Percentiles rank a stretch among this genome's conserved stretches.
These are phyloP conservation scores for Tricholoma matsutake DNA, from an alignment of 768 basidiomycete genomes.

Conservation along the genomic window DNA sequence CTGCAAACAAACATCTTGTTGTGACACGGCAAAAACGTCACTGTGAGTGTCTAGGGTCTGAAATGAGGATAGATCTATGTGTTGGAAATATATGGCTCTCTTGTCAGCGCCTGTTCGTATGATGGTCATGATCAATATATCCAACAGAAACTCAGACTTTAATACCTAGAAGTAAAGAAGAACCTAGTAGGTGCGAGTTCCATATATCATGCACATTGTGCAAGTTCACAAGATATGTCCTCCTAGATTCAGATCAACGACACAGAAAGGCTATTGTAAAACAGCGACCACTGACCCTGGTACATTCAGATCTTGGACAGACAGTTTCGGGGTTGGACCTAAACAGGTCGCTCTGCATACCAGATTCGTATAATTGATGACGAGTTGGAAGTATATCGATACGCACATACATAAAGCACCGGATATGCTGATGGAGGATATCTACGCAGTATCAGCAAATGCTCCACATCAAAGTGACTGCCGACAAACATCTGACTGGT, in stretches of 20 bases:
- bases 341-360: constrained; percentile 53
- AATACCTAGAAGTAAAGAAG: constrained; percentile 52
- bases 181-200: constrained; percentile 47
- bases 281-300: constrained; percentile 34
- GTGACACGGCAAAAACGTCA: constrained; percentile 62
- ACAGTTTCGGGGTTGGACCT: constrained; percentile 49
- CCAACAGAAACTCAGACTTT: neutral
- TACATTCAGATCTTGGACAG: constrained; percentile 40
- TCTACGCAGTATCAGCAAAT: constrained; percentile 24
- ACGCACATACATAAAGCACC: constrained; percentile 49
- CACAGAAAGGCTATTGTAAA: neutral
- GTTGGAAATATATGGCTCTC: constrained; percentile 48
- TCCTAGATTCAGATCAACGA: constrained; percentile 22
- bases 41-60: constrained; percentile 50
- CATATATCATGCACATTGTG: constrained; percentile 52
- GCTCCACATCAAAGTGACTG: neutral
- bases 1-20: constrained; percentile 40
- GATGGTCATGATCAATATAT: constrained; percentile 2
- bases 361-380: constrained; percentile 4
- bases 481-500: constrained; percentile 33
- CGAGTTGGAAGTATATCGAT: constrained; percentile 3
- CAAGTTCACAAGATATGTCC: constrained; percentile 34
- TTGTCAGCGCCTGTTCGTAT: constrained; percentile 45
- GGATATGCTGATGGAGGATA: constrained; percentile 50
- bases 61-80: constrained; percentile 41